phyloP scores from a whole-genome alignment of 78 protist species.

The Diacronema lutheri region DNA sequence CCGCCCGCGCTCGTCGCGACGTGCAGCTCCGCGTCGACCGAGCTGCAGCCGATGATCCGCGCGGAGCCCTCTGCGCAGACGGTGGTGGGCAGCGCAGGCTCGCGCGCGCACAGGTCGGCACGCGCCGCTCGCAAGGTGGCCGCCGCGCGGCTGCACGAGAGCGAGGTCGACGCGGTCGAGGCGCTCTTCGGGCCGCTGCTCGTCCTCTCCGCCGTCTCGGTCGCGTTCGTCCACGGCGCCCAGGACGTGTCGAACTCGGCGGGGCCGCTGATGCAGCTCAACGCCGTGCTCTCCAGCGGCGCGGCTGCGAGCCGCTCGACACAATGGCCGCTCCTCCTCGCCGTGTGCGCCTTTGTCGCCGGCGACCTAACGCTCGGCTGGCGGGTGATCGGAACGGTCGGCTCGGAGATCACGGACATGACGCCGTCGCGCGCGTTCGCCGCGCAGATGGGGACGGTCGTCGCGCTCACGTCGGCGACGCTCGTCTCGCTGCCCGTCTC shows the following conservation, averaged over 20 bases:
- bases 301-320: no score
- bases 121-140: no score
- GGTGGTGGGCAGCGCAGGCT: no score
- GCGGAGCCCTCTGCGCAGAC: no score
- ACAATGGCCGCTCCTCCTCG: no score
- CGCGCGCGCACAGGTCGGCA: no score
- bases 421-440: not conserved
- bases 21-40: not conserved
- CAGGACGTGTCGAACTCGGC: not conserved
- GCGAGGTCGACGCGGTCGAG: not conserved
- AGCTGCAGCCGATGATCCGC: not conserved
- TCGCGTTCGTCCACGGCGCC: constrained; percentile 4
- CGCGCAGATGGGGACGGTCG: not conserved
- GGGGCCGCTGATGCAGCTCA: not conserved
- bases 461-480: not conserved
- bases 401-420: not conserved
- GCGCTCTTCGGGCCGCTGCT: not conserved
- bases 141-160: not conserved
- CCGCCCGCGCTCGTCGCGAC: no score
- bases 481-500: not conserved
- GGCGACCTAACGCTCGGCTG: no score
- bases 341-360: no score
- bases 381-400: not conserved
- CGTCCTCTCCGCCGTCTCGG: not conserved
- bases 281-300: no score